Percentiles rank a stretch among this genome's conserved stretches.
Conservation (phyloP, 495 filamentous ascomycete species). For the Terfezia claveryi region DNA sequence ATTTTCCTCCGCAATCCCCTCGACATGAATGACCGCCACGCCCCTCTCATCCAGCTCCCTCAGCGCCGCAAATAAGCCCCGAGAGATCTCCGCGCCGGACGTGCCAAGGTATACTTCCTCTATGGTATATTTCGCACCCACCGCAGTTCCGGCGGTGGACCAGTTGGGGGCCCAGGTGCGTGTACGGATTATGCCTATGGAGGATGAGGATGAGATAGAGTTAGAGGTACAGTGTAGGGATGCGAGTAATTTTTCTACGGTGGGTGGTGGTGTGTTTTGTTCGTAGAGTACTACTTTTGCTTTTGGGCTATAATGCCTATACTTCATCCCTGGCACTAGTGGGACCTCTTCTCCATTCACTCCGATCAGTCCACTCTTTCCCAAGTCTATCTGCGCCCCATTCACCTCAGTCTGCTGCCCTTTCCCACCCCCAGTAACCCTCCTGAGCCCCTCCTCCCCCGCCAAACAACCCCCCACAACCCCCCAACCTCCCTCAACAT, state of each 20-base stretch:
- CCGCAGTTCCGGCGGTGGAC: constrained; percentile 11
- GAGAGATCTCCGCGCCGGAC: constrained; percentile 49
- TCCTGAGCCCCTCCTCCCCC: constrained; percentile 44
- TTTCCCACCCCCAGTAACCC: constrained; percentile 55
- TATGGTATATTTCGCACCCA: no score
- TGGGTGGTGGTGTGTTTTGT: constrained; percentile 20
- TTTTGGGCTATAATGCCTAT: constrained; percentile 87
- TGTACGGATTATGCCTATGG: neutral
- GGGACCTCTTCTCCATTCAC: neutral
- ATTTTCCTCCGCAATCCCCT: constrained; percentile 70
- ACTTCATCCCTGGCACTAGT: constrained; percentile 73
- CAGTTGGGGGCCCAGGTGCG: constrained; percentile 1
- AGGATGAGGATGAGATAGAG: neutral
- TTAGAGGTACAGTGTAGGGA: no score
- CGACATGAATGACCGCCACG: constrained; percentile 74
- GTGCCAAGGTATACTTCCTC: constrained; percentile 41
- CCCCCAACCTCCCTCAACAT: constrained; percentile 48
- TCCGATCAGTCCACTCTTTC: neutral
- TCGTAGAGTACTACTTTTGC: constrained; percentile 74
- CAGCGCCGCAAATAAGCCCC: constrained; percentile 67
- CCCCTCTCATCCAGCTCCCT: constrained; percentile 58
- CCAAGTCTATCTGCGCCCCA: constrained; percentile 37
- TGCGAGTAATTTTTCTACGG: constrained; percentile 12
- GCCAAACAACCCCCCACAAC: constrained; percentile 47
- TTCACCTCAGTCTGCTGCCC: constrained; percentile 29